A percentile compares a stretch with the other conserved stretches of the same genome.
Conservation (phyloP, 345 rosid species). For the Geranium rotundifolium region DNA sequence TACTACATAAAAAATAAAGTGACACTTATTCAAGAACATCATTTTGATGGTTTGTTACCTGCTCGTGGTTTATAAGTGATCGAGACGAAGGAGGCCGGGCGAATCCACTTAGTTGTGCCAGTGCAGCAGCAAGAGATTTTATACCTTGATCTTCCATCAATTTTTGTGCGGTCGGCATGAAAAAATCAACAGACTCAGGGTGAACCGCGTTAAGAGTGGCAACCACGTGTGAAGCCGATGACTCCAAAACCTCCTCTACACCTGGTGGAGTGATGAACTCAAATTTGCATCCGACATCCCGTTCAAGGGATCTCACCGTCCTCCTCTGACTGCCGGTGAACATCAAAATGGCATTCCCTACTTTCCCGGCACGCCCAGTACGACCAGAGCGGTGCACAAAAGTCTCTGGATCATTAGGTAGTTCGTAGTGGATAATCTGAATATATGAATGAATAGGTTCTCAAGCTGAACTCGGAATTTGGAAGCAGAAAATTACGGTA, state of each 20-base stretch:
- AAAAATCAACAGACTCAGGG: slow-evolving; percentile 63
- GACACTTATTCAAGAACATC: too few species aligned
- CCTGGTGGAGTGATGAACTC: slow-evolving; percentile 80
- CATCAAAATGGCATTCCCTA: slow-evolving; percentile 89
- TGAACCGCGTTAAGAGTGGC: slow-evolving; percentile 86
- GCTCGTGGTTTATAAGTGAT: slow-evolving; percentile 85
- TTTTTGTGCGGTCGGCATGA: slow-evolving; percentile 71
- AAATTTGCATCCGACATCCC: slow-evolving; percentile 80
- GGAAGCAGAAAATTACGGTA: background rate
- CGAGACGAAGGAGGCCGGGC: slow-evolving; percentile 84
- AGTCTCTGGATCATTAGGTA: slow-evolving; percentile 94
- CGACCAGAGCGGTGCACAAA: slow-evolving; percentile 99
- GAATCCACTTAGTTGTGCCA: slow-evolving; percentile 89
- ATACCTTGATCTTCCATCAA: slow-evolving; percentile 69
- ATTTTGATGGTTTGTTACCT: slow-evolving; percentile 31
- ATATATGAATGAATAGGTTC: slow-evolving; percentile 7
- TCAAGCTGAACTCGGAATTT: background rate
- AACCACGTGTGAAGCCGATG: slow-evolving; percentile 81
- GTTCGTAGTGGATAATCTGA: slow-evolving; percentile 91
- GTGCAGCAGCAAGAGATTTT: slow-evolving; percentile 86
- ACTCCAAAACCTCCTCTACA: slow-evolving; percentile 58
- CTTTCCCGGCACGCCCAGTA: slow-evolving; percentile 98
- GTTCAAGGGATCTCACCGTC: slow-evolving; percentile 81
- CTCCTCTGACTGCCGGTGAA: slow-evolving; percentile 72
- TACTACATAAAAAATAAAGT: too few species aligned